phyloP scores from a whole-genome alignment of 495 filamentous ascomycete genomes.

The Bryoglossum gracile region DNA sequence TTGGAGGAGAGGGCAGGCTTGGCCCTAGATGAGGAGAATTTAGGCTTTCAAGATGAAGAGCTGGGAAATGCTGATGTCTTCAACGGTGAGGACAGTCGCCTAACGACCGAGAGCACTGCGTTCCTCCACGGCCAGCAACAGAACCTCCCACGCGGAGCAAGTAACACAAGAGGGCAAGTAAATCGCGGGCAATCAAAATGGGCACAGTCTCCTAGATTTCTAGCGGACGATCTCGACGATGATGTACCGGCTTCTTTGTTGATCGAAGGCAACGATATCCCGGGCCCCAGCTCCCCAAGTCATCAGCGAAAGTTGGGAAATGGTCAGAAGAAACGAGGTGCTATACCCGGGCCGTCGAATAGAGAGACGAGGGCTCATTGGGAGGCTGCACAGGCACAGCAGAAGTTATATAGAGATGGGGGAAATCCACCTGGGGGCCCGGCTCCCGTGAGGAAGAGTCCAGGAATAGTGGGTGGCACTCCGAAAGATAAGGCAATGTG shows the following conservation, averaged over 20 bases:
- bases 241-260: conserved; percentile 88
- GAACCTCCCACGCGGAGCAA: not conserved
- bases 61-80: conserved; percentile 53
- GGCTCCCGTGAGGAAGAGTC: conserved; percentile 24
- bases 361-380: conserved; percentile 53
- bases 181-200: conserved; percentile 14
- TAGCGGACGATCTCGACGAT: conserved; percentile 75
- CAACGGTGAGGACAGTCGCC: conserved; percentile 53
- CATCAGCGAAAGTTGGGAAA: conserved; percentile 10
- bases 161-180: conserved; percentile 3
- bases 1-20: conserved; percentile 62
- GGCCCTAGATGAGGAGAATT: conserved; percentile 60
- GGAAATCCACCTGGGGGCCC: conserved; percentile 1
- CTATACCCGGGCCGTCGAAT: conserved; percentile 47
- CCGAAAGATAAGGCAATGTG: conserved; percentile 69
- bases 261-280: conserved; percentile 53
- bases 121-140: conserved; percentile 11
- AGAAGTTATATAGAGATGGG: conserved; percentile 48
- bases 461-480: conserved; percentile 27
- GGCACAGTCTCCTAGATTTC: conserved; percentile 26
- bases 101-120: conserved; percentile 49
- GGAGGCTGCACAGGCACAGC: conserved; percentile 56
- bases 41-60: conserved; percentile 65
- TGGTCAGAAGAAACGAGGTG: conserved; percentile 14
- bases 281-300: conserved; percentile 20